These are phyloP conservation scores for Xylaria multiplex DNA, from an alignment of 2,329 filamentous ascomycete genomes.

Conservation along the genomic window DNA sequence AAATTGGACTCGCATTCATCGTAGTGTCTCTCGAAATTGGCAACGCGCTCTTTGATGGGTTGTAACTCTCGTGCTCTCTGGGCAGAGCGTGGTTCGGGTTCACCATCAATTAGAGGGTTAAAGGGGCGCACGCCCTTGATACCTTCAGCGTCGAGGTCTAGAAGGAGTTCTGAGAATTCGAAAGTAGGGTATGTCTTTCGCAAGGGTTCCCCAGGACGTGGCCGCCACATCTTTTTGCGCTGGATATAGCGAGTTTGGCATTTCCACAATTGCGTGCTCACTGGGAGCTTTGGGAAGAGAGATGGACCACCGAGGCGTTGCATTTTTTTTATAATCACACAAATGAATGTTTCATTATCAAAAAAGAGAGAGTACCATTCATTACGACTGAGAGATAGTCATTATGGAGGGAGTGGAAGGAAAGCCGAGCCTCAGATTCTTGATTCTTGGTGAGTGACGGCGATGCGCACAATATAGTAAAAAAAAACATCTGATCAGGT, in stretches of 20 bases:
- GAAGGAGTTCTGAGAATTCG: conserved; percentile 55
- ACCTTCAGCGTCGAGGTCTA: conserved; percentile 64
- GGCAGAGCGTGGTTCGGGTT: conserved; percentile 5
- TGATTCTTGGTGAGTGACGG: neutral
- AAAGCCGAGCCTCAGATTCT: neutral
- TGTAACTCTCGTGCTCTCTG: conserved; percentile 47
- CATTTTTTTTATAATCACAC: conserved; percentile 38
- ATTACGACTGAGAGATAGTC: conserved; percentile 11
- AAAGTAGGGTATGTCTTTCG: conserved; percentile 34
- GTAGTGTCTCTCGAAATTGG: conserved; percentile 46
- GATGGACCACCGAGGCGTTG: conserved; percentile 36
- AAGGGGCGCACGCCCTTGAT: conserved; percentile 56
- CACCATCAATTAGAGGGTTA: conserved; percentile 51
- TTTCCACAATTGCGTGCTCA: conserved; percentile 26
- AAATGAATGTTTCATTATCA: neutral
- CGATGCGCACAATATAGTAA: neutral
- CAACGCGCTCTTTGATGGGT: conserved; percentile 44
- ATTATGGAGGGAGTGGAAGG: conserved; percentile 1
- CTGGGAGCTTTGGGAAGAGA: conserved; percentile 28
- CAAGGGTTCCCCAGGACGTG: conserved; percentile 29
- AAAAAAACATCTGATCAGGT: no score
- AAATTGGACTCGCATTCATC: conserved; percentile 31
- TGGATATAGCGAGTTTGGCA: conserved; percentile 28
- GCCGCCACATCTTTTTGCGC: neutral
- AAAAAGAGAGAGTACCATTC: neutral